A percentile compares a stretch with the other conserved stretches of the same genome.
These are phyloP conservation scores for Suhomyces taliae DNA, from an alignment of 1,139 yeast genomes.

Conservation along the genomic window DNA sequence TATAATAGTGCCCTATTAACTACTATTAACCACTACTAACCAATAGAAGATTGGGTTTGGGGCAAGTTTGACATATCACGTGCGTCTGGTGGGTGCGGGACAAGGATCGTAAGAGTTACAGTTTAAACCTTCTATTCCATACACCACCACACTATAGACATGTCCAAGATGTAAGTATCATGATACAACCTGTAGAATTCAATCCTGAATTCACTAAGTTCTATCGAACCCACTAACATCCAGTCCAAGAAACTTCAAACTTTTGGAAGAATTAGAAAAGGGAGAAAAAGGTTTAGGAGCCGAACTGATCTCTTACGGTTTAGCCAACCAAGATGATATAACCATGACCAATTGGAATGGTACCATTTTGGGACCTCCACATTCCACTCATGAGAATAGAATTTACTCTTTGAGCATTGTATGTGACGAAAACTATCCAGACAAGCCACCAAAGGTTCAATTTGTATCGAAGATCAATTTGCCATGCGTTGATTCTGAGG, in stretches of 20 bases:
- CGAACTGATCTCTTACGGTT: slow-evolving; percentile 92
- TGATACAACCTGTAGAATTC: too few relatives aligned
- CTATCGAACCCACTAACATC: neutral
- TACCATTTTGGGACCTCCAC: slow-evolving; percentile 96
- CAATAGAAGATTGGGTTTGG: too few relatives aligned
- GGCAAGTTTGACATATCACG: neutral
- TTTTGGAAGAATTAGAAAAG: slow-evolving; percentile 92
- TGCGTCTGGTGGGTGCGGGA: neutral
- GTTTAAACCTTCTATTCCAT: neutral
- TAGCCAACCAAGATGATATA: slow-evolving; percentile 85
- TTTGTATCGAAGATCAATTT: slow-evolving; percentile 84
- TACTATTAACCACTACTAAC: too few relatives aligned
- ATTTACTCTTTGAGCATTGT: slow-evolving; percentile 80
- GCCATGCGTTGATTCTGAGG: slow-evolving; percentile 81
- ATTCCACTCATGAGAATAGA: slow-evolving; percentile 88
- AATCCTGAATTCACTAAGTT: neutral
- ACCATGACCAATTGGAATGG: slow-evolving; percentile 96
- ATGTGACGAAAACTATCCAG: slow-evolving; percentile 88
- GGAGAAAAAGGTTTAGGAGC: slow-evolving; percentile 98
- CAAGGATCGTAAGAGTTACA: slow-evolving; percentile 1
- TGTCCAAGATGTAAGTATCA: slow-evolving; percentile 45
- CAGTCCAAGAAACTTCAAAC: slow-evolving; percentile 91
- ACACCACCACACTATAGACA: slow-evolving; percentile 12
- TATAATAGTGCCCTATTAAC: too few relatives aligned
- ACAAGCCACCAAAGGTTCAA: slow-evolving; percentile 76